Conservation (phyloP, 148 eudicot species). For the Vaccinium vitisidaea region DNA sequence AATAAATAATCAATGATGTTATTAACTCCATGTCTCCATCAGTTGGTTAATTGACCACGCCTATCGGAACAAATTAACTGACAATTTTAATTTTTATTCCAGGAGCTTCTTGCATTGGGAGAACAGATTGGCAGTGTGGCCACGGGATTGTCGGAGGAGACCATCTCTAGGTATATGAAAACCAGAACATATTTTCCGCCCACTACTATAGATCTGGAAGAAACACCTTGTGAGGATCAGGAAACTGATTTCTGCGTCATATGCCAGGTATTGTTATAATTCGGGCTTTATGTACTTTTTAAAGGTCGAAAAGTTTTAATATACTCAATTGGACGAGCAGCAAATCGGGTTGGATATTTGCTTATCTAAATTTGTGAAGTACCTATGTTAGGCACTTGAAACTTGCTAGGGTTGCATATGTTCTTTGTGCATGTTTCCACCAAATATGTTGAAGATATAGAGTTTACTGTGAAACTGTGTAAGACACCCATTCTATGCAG, state of each 20-base stretch:
- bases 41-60: background rate
- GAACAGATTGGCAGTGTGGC: conserved; percentile 79
- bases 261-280: conserved; percentile 64
- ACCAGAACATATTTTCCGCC: conserved; percentile 44
- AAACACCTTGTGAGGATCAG: conserved; percentile 48
- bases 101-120: conserved; percentile 98
- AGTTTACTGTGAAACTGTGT: background rate
- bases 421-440: background rate
- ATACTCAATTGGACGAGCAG: background rate
- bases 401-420: background rate
- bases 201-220: conserved; percentile 41
- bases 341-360: background rate
- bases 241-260: conserved; percentile 69
- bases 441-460: background rate
- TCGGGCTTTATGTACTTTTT: background rate
- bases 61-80: background rate
- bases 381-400: background rate
- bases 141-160: conserved; percentile 74
- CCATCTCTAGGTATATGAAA: conserved; percentile 51
- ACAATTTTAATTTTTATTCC: conserved; percentile 17
- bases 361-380: background rate
- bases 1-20: background rate
- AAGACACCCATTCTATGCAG: background rate
- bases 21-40: background rate
- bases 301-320: background rate